These are phyloP conservation scores for Salix udensis DNA, from an alignment of 345 rosid species.

Conservation along the genomic window DNA sequence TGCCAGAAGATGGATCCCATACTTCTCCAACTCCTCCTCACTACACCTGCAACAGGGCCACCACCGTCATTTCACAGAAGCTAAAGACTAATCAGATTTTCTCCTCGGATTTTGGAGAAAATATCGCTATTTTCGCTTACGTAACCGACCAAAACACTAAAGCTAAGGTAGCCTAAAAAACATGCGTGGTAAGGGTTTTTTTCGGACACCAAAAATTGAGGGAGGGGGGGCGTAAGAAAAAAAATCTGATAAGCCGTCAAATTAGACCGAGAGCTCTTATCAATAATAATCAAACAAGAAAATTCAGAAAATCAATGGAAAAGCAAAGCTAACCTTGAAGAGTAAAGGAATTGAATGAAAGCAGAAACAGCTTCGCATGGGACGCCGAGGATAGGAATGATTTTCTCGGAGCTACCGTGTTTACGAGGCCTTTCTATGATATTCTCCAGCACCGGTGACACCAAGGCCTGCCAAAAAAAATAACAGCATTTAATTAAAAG, in stretches of 20 bases:
- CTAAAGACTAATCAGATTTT: neutral
- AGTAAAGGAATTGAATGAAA: conserved; percentile 58
- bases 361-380: conserved; percentile 73
- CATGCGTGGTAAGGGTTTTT: neutral
- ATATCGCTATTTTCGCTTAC: neutral
- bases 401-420: conserved; percentile 47
- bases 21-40: conserved; percentile 59
- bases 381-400: conserved; percentile 73
- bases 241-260: conserved; percentile 4
- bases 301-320: neutral
- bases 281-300: neutral
- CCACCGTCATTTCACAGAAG: conserved; percentile 10
- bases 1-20: conserved; percentile 68
- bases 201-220: neutral
- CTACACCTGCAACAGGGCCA: conserved; percentile 38
- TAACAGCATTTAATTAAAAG: neutral
- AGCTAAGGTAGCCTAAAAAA: neutral
- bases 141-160: neutral
- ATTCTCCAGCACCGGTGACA: conserved; percentile 60
- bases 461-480: conserved; percentile 46
- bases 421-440: conserved; percentile 48
- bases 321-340: conserved; percentile 48
- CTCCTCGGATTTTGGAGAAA: conserved; percentile 2
- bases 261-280: neutral
- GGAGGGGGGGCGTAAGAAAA: neutral